phyloP scores from a whole-genome alignment of 2,329 filamentous ascomycete species.

The Ceratocystis smalleyi region DNA sequence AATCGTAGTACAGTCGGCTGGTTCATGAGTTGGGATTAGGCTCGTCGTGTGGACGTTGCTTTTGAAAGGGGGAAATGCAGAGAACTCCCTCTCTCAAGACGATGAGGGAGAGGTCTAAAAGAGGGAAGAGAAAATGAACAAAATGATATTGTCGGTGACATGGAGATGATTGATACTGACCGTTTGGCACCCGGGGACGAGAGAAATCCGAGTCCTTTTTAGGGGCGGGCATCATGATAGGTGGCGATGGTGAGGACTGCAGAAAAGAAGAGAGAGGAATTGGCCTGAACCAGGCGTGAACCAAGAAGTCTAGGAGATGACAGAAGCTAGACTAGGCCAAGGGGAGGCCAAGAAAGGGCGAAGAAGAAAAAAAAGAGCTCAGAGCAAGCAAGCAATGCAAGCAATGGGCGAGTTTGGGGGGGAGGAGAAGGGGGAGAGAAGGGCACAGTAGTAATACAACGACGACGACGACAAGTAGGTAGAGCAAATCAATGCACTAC shows the following conservation, averaged over 20 bases:
- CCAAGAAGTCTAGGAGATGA: constrained; percentile 4
- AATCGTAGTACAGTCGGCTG: background rate
- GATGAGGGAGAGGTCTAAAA: background rate
- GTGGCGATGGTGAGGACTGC: constrained; percentile 6
- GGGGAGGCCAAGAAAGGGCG: background rate
- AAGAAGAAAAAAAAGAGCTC: background rate
- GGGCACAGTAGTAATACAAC: background rate
- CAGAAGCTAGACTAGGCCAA: constrained; percentile 1
- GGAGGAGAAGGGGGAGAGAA: background rate
- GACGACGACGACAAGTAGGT: too few relatives aligned
- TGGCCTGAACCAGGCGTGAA: background rate
- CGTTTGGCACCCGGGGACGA: constrained; percentile 25
- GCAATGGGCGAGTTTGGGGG: constrained; percentile 5
- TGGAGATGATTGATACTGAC: constrained; percentile 20
- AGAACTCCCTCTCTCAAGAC: background rate
- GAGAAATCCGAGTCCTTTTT: constrained; percentile 26
- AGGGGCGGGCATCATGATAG: constrained; percentile 25
- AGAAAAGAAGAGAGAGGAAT: constrained; percentile 8
- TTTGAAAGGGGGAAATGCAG: background rate
- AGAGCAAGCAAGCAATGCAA: constrained; percentile 10
- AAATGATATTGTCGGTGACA: constrained; percentile 12
- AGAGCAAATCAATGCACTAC: too few relatives aligned
- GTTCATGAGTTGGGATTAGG: background rate
- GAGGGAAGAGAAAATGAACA: background rate
- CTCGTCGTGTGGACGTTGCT: background rate